Conservation (phyloP, 2,329 filamentous ascomycete genomes). For the Scleromitrula shiraiana region DNA sequence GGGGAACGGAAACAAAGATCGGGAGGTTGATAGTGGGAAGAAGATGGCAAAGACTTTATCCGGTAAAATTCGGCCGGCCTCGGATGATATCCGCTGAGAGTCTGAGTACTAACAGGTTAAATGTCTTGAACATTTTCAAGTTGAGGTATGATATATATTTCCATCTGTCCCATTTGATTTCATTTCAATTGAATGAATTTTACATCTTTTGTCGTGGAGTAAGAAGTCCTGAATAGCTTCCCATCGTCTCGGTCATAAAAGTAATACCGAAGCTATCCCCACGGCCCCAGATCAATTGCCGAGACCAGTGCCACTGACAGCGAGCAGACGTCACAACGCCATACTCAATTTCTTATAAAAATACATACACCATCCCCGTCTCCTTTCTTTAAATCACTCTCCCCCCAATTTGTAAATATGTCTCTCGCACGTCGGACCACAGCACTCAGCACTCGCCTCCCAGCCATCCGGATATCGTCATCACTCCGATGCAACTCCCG, state of each 20-base stretch:
- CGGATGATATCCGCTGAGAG: not conserved
- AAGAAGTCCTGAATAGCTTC: not conserved
- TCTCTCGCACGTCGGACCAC: constrained; percentile 4
- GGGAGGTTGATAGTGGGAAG: not conserved
- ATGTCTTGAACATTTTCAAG: not conserved
- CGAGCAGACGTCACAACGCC: not conserved
- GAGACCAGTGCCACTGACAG: not conserved
- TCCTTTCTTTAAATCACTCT: not conserved
- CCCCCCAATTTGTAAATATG: not conserved
- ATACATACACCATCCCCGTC: not conserved
- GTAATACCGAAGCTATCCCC: not conserved
- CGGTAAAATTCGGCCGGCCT: not conserved
- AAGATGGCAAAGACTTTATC: constrained; percentile 10
- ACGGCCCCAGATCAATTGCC: constrained; percentile 2
- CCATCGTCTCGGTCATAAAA: not conserved
- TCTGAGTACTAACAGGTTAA: not conserved
- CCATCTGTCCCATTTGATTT: not conserved
- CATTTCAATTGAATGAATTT: not conserved
- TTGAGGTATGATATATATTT: not conserved
- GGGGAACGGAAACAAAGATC: not conserved
- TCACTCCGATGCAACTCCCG: not conserved
- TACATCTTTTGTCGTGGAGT: not conserved
- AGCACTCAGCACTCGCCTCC: constrained; percentile 1
- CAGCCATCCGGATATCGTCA: constrained; percentile 3
- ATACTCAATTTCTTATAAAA: not conserved